Base-by-base conservation (phyloP, 1,284 basidiomycete genomes). In the Cutaneotrichosporon sp. region DNA sequence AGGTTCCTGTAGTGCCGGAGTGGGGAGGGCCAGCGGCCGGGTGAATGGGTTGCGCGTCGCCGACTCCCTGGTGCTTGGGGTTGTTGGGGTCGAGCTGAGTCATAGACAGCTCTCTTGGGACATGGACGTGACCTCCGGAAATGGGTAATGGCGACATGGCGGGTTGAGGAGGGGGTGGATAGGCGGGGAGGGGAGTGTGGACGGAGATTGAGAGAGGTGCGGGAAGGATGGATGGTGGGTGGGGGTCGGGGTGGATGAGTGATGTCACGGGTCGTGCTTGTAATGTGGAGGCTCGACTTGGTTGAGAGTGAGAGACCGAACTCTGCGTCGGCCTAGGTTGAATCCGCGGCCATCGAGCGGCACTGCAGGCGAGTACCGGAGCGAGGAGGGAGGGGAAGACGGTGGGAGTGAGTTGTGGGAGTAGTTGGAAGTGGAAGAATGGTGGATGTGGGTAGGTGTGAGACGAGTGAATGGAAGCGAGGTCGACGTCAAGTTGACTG, bases 1-100 rank as follows among this genome's bases (percentile, higher is more conserved):
- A 24, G 31, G 8, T 13, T 2, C 11, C 18, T 16, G 47, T 27
- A 3, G 31, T 16, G 20, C 20, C 10, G 18, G 43, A 20, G 18
- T 22, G 9, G 43, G 20, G 18, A n/a, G 43, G n/a, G 43, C 20
- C 22, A n/a, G 18, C 43, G n/a, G 43, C 43, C 5, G 29, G 38
- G 47, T 29, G n/a, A n/a, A n/a, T n/a, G 47, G 27, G 27, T 27
- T 27, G 24, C 10, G 25, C 47, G 47, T 50, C 47, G 24, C 27
- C 47, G 18, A 50, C 47, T n/a, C 27, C 27, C 4, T 31, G 47
- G 18, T 50, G 13, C 47, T 50, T 50, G 16, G 18, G 31, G 33
- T 53, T 38, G 51, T 34, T 16, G 36, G 59, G 46, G 24, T 56
- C 31, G 29, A 57, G 38, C 50, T 57, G 38, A 16, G 59, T 56